Evolutionary conservation across 2,329 filamentous ascomycete species (phyloP), one percentile per base, ranked within the genome.

Genomic region (Xylaria arbuscula): DNA sequence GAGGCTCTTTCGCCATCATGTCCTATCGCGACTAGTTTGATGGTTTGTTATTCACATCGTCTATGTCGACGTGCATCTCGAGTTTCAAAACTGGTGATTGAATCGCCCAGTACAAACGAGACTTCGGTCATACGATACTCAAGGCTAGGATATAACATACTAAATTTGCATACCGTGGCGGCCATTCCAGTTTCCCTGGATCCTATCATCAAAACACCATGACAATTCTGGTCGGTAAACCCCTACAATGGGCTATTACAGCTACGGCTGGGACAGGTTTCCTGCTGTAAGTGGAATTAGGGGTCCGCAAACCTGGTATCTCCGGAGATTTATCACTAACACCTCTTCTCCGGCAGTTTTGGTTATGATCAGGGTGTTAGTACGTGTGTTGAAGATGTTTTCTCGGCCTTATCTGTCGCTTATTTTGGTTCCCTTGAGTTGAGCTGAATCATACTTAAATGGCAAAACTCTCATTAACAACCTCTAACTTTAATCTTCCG

Each of bases 201-300:
- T 6, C 24, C 24, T 28, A 13, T 13, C 15, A 34, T 32, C 50
- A n/a, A 10, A 24, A 19, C n/a, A 50, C 17, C n/a, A 62, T 62
- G 59, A 64, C 62, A 10, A 53, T 56, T 24, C 28, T 66, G 2
- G 48, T 62, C 3, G 64, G 64, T 38, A 62, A 66, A 38, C 64
- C 64, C 24, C 17, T 66, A 10, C 56, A 66, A 55, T 66, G 64
- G 64, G 58, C 64, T 32, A 62, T 66, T 38, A 62, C 64, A 19
- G 57, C 64, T 50, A 66, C 64, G 34, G 64, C 64, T 45, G 64
- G 64, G 2, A 48, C 64, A 17, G 64, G 64, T 36, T 66, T 66
- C 22, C 22, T 66, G 57, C 64, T 66, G 64, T 66, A 40, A 57
- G 64, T 62, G 7, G 50, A 48, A 17, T 50, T 56, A 28, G 24